A percentile compares a stretch with the other conserved stretches of the same genome.
Evolutionary conservation across 2,329 filamentous ascomycete species (phyloP).

Genomic region (Diaporthe sp.): DNA sequence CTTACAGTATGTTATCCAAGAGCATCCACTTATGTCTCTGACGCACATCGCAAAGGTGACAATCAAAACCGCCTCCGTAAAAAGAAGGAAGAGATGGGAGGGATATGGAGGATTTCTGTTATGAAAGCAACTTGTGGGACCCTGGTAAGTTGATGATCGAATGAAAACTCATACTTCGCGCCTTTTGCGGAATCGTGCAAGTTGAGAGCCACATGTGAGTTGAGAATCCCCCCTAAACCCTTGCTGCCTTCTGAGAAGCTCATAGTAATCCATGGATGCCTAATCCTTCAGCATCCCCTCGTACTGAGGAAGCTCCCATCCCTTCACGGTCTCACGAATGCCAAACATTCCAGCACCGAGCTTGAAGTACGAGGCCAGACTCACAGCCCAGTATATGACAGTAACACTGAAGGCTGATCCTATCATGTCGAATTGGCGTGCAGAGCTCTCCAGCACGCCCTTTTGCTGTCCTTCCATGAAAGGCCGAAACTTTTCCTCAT

Average conservation of each 20-base stretch:
- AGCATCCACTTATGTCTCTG: too few species aligned
- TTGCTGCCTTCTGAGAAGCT: too few species aligned
- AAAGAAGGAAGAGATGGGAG: too few species aligned
- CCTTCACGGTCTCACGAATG: background rate
- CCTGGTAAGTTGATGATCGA: too few species aligned
- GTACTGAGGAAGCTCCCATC: slow-evolving; percentile 17
- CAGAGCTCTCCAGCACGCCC: slow-evolving; percentile 10
- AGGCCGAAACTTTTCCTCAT: slow-evolving; percentile 29
- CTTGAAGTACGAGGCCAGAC: slow-evolving; percentile 3
- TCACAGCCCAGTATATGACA: background rate
- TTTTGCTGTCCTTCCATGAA: slow-evolving; percentile 31
- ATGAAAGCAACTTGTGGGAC: too few species aligned
- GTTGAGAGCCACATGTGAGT: too few species aligned
- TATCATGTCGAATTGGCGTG: background rate
- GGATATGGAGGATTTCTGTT: too few species aligned
- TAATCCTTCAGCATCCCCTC: background rate
- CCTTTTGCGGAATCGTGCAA: too few species aligned
- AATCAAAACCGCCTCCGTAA: too few species aligned
- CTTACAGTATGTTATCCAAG: too few species aligned
- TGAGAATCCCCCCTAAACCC: too few species aligned
- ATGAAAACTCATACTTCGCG: background rate
- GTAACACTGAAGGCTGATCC: background rate
- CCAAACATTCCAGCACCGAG: background rate
- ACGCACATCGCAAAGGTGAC: too few species aligned
- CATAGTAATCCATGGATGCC: background rate